A percentile compares a stretch with the other conserved stretches of the same genome.
Evolutionary conservation across 1,284 basidiomycete genomes (phyloP).

Genomic region (Fomes fomentarius): DNA sequence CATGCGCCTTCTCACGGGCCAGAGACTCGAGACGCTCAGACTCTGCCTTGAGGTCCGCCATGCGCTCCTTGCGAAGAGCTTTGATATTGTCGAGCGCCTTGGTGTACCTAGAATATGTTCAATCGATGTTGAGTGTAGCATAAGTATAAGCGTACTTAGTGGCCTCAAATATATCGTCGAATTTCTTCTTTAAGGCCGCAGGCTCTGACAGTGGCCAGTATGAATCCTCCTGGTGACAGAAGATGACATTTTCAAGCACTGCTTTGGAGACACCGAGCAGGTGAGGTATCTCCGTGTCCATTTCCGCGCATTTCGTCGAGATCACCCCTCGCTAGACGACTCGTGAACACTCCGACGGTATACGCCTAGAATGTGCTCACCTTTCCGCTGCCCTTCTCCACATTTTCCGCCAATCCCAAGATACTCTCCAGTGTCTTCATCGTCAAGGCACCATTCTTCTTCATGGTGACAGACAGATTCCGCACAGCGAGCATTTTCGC

Average conservation of each 20-base stretch:
- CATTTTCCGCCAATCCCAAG: slow-evolving; percentile 71
- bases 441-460: slow-evolving; percentile 85
- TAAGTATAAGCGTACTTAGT: slow-evolving; percentile 65
- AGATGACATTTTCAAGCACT: slow-evolving; percentile 98
- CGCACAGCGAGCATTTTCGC: slow-evolving; percentile 91
- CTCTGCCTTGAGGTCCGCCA: slow-evolving; percentile 91
- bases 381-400: slow-evolving; percentile 69
- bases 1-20: slow-evolving; percentile 83
- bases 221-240: slow-evolving; percentile 99
- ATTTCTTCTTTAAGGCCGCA: slow-evolving; percentile 93
- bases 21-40: slow-evolving; percentile 86
- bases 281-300: slow-evolving; percentile 93
- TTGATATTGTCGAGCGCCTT: slow-evolving; percentile 98
- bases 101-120: slow-evolving; percentile 71
- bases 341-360: slow-evolving; percentile 6
- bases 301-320: slow-evolving; percentile 95
- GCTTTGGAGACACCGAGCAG: slow-evolving; percentile 96
- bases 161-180: slow-evolving; percentile 99
- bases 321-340: slow-evolving; percentile 75
- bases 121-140: no score
- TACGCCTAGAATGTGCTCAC: slow-evolving; percentile 43
- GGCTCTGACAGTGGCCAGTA: slow-evolving; percentile 98
- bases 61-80: slow-evolving; percentile 85
- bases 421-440: slow-evolving; percentile 99
- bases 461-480: slow-evolving; percentile 91